Evolutionary conservation across 202 grass and related monocot species (phyloP), one percentile per base, ranked within the genome.

Genomic region (Alloteropsis angusta): DNA sequence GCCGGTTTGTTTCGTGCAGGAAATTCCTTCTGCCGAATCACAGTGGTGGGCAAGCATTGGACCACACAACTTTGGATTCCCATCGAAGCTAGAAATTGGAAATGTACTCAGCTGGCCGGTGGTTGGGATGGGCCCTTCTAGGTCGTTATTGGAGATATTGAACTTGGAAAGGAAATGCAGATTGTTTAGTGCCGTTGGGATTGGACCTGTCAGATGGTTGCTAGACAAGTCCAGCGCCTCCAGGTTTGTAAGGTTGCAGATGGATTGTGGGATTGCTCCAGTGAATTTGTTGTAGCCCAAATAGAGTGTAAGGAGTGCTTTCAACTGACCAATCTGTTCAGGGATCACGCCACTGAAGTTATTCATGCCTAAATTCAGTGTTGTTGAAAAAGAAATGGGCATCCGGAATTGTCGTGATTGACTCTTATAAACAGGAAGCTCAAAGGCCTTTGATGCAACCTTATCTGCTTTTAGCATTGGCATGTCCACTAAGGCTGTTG

Each of bases 291-390:
- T 91, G 67, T 7, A 60, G 65, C 2, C 53, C 43, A 91, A 23
- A 14, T n/a, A 28, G 23, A 88, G 82, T 26, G 39, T 19, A 64
- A 34, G 2, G 13, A 85, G 79, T 1, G 37, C 60, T 45, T 54
- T 57, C 7, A 88, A 76, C 82, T 88, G 47, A 15, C 89, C 76
- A 49, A 91, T 85, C 13, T 75, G 53, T 69, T 32, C 38, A 0
- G 89, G 82, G 56, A 91, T 81, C 18, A 52, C 15, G 25, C 89
- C 78, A 1, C 9, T 80, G 30, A 91, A 44, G 64, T 44, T 48
- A 23, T 91, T 91, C 4, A 9, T 49, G 5, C 85, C 30, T 4
- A 91, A 42, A 71, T 82, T 73, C 34, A 82, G 16, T 6, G 38
- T 2, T 10, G 9, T 73, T 32, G 68, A 5, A 45, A 82, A 74